Conservation (phyloP, 1,139 yeast species). For the Yamadazyma friedrichii region DNA sequence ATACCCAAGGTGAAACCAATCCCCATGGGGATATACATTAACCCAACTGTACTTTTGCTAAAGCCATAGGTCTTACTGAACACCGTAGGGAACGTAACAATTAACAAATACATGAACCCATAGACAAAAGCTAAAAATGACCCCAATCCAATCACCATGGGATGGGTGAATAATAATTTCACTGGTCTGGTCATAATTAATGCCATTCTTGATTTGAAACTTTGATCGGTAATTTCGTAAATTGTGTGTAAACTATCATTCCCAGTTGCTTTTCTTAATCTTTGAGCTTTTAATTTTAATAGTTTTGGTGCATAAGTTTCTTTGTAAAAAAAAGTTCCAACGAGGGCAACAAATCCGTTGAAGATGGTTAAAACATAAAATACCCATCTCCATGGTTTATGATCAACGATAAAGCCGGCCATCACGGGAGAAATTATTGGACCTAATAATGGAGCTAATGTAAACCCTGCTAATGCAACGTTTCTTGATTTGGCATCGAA, state of each 20-base stretch:
- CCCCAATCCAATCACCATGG: slow-evolving; percentile 46
- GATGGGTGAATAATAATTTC: slow-evolving; percentile 40
- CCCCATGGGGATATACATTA: slow-evolving; percentile 49
- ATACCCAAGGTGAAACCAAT: slow-evolving; percentile 43
- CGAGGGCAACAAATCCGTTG: slow-evolving; percentile 38
- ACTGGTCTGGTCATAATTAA: slow-evolving; percentile 40
- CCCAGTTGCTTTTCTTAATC: slow-evolving; percentile 34
- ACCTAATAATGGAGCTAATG: slow-evolving; percentile 51
- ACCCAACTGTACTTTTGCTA: slow-evolving; percentile 33
- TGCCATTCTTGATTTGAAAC: slow-evolving; percentile 28
- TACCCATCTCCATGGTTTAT: slow-evolving; percentile 45
- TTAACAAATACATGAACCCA: slow-evolving; percentile 48
- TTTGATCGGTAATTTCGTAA: slow-evolving; percentile 41
- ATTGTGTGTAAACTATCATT: slow-evolving; percentile 41
- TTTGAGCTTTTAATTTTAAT: slow-evolving; percentile 30
- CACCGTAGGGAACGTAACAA: slow-evolving; percentile 43
- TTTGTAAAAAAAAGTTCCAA: slow-evolving; percentile 33
- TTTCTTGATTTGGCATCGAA: slow-evolving; percentile 39
- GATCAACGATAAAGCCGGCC: slow-evolving; percentile 54
- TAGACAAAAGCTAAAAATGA: slow-evolving; percentile 47
- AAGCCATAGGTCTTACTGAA: slow-evolving; percentile 35
- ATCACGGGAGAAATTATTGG: slow-evolving; percentile 62
- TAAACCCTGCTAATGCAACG: slow-evolving; percentile 41
- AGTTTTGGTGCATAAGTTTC: slow-evolving; percentile 45
- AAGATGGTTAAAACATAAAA: slow-evolving; percentile 42